Conservation (phyloP, 2,329 filamentous ascomycete species). For the Cadophora gregata region DNA sequence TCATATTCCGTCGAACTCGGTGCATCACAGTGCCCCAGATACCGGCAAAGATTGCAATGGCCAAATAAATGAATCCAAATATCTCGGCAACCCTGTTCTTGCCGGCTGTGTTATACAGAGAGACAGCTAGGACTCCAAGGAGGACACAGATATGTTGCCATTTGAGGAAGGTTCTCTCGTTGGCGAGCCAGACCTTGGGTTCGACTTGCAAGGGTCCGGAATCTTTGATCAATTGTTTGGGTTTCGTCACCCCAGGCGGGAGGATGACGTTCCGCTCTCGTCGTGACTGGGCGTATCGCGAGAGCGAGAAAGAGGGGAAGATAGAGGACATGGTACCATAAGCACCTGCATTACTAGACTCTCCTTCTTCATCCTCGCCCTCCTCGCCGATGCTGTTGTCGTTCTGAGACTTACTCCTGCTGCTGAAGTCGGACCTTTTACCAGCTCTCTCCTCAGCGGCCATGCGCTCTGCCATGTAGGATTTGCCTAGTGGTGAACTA, state of each 20-base stretch:
- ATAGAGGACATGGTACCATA: conserved; percentile 71
- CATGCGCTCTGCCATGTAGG: conserved; percentile 63
- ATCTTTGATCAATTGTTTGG: conserved; percentile 91
- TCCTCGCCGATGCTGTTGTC: conserved; percentile 46
- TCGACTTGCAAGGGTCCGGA: conserved; percentile 90
- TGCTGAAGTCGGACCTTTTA: conserved; percentile 42
- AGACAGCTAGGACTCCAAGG: conserved; percentile 81
- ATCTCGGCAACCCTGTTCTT: conserved; percentile 76
- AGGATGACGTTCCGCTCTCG: conserved; percentile 60
- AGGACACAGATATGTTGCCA: conserved; percentile 96
- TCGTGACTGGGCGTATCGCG: conserved; percentile 71
- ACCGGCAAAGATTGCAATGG: conserved; percentile 82
- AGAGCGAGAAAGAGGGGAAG: conserved; percentile 82
- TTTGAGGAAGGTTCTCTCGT: conserved; percentile 97
- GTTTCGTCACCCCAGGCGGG: conserved; percentile 87
- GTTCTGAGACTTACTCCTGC: conserved; percentile 27
- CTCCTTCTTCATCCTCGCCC: conserved; percentile 47
- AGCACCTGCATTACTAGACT: conserved; percentile 45
- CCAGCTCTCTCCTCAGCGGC: conserved; percentile 50
- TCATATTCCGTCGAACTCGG: conserved; percentile 76
- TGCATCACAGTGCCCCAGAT: conserved; percentile 89
- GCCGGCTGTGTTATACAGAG: conserved; percentile 87
- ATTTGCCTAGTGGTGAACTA: conserved; percentile 72
- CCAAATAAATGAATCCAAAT: conserved; percentile 83
- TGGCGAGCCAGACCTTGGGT: conserved; percentile 98